Percentiles rank a stretch among this genome's conserved stretches.
These are phyloP conservation scores for Saccharomyces hybrid DNA, from an alignment of 1,139 yeast genomes.

Conservation along the genomic window DNA sequence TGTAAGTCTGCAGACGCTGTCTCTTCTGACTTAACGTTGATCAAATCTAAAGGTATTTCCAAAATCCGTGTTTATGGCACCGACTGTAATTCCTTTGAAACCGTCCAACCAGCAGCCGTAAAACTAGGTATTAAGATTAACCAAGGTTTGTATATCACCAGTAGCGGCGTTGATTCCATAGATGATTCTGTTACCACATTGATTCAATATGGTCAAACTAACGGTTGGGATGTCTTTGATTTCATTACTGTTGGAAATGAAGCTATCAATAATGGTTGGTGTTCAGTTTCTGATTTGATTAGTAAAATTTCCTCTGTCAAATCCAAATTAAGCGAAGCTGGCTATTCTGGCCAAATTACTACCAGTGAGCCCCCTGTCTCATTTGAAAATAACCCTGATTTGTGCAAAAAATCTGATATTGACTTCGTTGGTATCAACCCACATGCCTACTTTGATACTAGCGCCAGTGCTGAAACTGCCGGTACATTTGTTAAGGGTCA, in stretches of 20 bases:
- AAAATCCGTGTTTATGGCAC: constrained; percentile 75
- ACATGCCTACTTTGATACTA: constrained; percentile 73
- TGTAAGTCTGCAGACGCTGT: constrained; percentile 59
- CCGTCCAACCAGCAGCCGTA: constrained; percentile 57
- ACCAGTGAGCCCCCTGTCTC: constrained; percentile 87
- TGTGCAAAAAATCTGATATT: constrained; percentile 60
- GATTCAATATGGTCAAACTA: constrained; percentile 43
- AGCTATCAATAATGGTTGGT: constrained; percentile 59
- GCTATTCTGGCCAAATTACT: constrained; percentile 69
- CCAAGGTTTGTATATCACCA: constrained; percentile 79
- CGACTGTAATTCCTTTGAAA: constrained; percentile 65
- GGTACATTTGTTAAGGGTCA: constrained; percentile 69
- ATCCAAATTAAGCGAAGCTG: constrained; percentile 49
- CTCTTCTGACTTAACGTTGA: constrained; percentile 48
- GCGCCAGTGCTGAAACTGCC: constrained; percentile 54
- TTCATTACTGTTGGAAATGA: constrained; percentile 81
- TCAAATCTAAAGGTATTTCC: constrained; percentile 53
- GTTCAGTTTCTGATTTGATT: constrained; percentile 51
- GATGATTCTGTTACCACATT: constrained; percentile 51
- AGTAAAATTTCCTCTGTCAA: constrained; percentile 59
- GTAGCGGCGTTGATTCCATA: constrained; percentile 59
- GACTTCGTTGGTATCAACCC: constrained; percentile 82
- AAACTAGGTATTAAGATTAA: constrained; percentile 61
- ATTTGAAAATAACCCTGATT: constrained; percentile 51
- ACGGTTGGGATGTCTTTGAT: constrained; percentile 63